These are phyloP conservation scores for Pseudogymnoascus sp. DNA, from an alignment of 2,329 filamentous ascomycete species.

Conservation along the genomic window DNA sequence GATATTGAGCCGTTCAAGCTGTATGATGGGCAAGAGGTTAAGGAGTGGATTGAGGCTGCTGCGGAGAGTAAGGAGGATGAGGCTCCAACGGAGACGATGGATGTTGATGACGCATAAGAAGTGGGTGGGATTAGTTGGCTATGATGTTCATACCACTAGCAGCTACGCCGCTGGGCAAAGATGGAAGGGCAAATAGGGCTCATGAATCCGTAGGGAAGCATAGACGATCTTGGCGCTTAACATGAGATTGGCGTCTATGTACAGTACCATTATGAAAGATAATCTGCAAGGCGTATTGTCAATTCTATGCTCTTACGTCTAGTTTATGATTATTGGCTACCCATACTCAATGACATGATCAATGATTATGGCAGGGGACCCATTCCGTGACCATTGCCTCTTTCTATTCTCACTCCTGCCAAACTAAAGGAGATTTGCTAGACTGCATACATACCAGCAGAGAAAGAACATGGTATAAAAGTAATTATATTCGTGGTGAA, in stretches of 20 bases:
- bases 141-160: not conserved
- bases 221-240: conserved; percentile 7
- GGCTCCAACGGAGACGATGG: conserved; percentile 39
- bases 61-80: conserved; percentile 45
- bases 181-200: not conserved
- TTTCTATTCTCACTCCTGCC: not conserved
- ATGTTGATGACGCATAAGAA: conserved; percentile 31
- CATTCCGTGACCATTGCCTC: not conserved
- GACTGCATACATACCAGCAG: not conserved
- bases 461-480: not conserved
- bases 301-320: not conserved
- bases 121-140: conserved; percentile 6
- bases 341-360: not conserved
- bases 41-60: conserved; percentile 73
- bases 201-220: conserved; percentile 8
- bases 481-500: not conserved
- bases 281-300: not conserved
- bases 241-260: conserved; percentile 7
- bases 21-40: conserved; percentile 81
- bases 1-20: conserved; percentile 75
- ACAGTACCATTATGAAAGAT: conserved; percentile 8
- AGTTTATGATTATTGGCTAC: not conserved
- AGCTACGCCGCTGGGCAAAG: not conserved
- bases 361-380: not conserved
- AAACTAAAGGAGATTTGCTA: not conserved